These are phyloP conservation scores for Pseudogymnoascus sp. DNA, from an alignment of 2,329 filamentous ascomycete genomes.

Conservation along the genomic window DNA sequence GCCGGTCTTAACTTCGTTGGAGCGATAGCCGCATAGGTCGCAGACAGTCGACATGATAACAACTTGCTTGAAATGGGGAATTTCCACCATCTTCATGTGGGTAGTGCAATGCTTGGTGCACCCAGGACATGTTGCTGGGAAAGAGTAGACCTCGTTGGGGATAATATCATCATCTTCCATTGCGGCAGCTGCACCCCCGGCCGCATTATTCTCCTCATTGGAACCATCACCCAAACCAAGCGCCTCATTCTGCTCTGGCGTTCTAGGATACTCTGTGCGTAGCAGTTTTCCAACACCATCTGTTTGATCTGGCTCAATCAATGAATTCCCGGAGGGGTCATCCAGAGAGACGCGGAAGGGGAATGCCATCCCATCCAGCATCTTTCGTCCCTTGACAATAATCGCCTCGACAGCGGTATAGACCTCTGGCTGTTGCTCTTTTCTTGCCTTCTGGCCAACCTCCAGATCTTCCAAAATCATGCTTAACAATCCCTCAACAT, in stretches of 20 bases:
- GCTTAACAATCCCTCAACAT: constrained; percentile 79
- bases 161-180: constrained; percentile 68
- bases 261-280: constrained; percentile 76
- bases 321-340: constrained; percentile 91
- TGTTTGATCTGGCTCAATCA: constrained; percentile 80
- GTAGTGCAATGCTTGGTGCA: constrained; percentile 81
- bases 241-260: constrained; percentile 75
- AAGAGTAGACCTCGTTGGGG: constrained; percentile 86
- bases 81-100: constrained; percentile 98
- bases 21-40: constrained; percentile 85
- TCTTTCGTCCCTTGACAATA: constrained; percentile 65
- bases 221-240: constrained; percentile 67
- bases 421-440: constrained; percentile 69
- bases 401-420: constrained; percentile 71
- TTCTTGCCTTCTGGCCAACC: constrained; percentile 74
- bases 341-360: constrained; percentile 86
- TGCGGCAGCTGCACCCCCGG: constrained; percentile 34
- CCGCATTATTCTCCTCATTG: constrained; percentile 41
- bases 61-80: constrained; percentile 96
- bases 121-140: constrained; percentile 85
- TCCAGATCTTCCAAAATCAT: constrained; percentile 75
- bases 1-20: constrained; percentile 96
- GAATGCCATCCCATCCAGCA: constrained; percentile 70
- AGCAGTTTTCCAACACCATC: constrained; percentile 81
- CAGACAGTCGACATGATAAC: constrained; percentile 93